phyloP scores from a whole-genome alignment of 2,329 filamentous ascomycete genomes.

The Chaetomiaceae sp. region DNA sequence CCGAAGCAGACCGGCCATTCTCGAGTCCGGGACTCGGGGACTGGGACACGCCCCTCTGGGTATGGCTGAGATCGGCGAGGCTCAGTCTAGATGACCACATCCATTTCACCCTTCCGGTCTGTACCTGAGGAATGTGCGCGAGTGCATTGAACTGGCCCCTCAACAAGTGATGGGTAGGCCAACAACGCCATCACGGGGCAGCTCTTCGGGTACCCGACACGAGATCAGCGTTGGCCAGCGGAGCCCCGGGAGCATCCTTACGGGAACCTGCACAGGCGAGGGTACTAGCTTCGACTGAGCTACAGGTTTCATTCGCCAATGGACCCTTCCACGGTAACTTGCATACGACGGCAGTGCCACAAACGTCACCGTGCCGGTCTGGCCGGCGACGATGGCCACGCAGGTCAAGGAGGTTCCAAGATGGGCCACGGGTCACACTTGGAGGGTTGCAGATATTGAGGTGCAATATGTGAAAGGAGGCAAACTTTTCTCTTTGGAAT shows the following conservation, averaged over 20 bases:
- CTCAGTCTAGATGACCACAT: background rate
- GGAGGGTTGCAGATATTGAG: too few species aligned
- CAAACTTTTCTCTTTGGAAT: too few species aligned
- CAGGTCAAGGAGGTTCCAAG: background rate
- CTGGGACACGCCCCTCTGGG: too few species aligned
- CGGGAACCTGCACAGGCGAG: conserved; percentile 3
- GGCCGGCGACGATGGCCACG: background rate
- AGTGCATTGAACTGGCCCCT: too few species aligned
- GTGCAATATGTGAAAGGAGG: too few species aligned
- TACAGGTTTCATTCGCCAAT: background rate
- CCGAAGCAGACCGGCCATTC: too few species aligned
- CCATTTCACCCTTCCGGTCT: too few species aligned
- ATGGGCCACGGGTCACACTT: conserved; percentile 3
- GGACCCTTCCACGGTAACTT: background rate
- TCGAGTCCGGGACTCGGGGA: too few species aligned
- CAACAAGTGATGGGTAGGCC: too few species aligned
- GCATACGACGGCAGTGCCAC: background rate
- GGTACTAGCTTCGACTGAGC: background rate
- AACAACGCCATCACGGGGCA: too few species aligned
- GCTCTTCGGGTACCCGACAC: too few species aligned
- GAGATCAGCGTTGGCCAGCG: background rate
- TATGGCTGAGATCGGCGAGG: background rate
- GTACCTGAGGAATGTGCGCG: too few species aligned
- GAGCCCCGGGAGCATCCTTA: background rate
- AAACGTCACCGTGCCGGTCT: conserved; percentile 1